Conservation (phyloP, 352 stramenopile species). For the Pythium grandisporangium region DNA sequence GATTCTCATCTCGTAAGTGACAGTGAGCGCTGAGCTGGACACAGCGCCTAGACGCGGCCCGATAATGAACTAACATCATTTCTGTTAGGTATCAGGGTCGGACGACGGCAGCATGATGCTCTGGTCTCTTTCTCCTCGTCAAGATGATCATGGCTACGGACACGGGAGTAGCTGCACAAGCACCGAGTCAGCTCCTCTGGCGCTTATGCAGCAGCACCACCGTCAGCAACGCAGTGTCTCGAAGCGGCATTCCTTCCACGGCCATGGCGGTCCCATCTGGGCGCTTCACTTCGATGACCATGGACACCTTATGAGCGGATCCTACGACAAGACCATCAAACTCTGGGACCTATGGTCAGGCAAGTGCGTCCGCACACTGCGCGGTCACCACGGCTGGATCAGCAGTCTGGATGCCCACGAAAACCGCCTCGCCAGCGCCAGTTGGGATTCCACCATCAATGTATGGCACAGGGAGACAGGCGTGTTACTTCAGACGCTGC, state of each 20-base stretch:
- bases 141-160: slow-evolving; percentile 6
- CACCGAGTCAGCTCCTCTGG: background rate
- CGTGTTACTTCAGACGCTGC: slow-evolving; percentile 9
- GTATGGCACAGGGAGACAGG: slow-evolving; percentile 13
- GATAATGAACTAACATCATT: background rate
- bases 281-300: slow-evolving; percentile 12
- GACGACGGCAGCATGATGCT: slow-evolving; percentile 26
- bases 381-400: slow-evolving; percentile 16
- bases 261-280: slow-evolving; percentile 18
- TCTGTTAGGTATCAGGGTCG: slow-evolving; percentile 14
- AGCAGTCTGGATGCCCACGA: slow-evolving; percentile 9
- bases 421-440: slow-evolving; percentile 5
- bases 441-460: slow-evolving; percentile 16
- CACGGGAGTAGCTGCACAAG: too few species aligned
- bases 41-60: too few species aligned
- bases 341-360: slow-evolving; percentile 17
- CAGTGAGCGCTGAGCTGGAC: too few species aligned
- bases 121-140: slow-evolving; percentile 12
- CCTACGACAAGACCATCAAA: slow-evolving; percentile 28
- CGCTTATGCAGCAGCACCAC: slow-evolving; percentile 19
- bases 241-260: slow-evolving; percentile 22
- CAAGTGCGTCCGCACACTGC: slow-evolving; percentile 14
- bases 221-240: slow-evolving; percentile 14
- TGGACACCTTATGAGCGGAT: slow-evolving; percentile 14
- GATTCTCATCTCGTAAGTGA: slow-evolving; percentile 9